Conservation (phyloP, 2,329 filamentous ascomycete genomes). For the Fusarium sp. region DNA sequence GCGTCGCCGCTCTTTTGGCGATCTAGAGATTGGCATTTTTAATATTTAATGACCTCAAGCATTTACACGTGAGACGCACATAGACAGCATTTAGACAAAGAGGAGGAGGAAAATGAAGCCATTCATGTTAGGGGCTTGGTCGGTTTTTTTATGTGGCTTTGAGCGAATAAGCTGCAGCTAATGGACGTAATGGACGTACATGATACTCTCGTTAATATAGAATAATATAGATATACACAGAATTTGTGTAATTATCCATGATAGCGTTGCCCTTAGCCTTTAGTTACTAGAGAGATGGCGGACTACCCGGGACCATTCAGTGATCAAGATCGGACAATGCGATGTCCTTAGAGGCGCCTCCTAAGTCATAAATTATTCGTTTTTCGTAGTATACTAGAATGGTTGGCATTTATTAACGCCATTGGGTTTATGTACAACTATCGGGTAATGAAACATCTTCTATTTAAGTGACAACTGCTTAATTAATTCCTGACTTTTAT, state of each 20-base stretch:
- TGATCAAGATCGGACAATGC: neutral
- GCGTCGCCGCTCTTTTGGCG: conserved; percentile 7
- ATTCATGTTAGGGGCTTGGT: conserved; percentile 1
- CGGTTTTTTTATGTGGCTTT: neutral
- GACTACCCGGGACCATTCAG: neutral
- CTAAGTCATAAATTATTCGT: neutral
- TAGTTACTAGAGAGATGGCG: neutral
- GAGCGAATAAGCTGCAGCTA: neutral
- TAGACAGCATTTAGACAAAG: neutral
- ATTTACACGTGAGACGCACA: neutral
- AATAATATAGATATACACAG: neutral
- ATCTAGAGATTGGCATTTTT: neutral
- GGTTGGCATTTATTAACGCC: neutral
- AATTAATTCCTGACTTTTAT: neutral
- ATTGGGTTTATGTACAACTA: neutral
- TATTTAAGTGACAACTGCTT: neutral
- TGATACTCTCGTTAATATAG: conserved; percentile 1
- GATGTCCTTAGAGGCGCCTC: neutral
- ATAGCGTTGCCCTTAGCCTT: neutral
- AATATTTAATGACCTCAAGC: neutral
- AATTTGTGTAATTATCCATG: neutral
- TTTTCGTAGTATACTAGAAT: neutral
- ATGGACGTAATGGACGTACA: neutral
- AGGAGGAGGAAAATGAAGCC: neutral
- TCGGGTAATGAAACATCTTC: neutral